Evolutionary conservation across 2,329 filamentous ascomycete genomes (phyloP).

Genomic region (Aspergillus persii): DNA sequence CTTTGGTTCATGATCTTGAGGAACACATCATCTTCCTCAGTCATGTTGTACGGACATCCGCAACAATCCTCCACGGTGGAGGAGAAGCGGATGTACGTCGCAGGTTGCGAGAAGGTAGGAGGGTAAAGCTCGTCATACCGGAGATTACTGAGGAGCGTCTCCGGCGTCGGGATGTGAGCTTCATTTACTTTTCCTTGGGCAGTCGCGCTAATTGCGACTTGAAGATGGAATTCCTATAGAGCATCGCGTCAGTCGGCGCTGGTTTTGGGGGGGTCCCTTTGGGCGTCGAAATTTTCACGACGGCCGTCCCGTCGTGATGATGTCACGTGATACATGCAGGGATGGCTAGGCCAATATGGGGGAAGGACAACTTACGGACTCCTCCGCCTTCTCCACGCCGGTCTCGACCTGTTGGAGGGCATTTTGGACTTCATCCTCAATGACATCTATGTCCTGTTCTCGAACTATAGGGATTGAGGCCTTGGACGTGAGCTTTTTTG

Average conservation of each 20-base stretch:
- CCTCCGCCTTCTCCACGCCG: conserved; percentile 94
- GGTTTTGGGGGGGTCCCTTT: conserved; percentile 12
- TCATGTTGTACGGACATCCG: conserved; percentile 91
- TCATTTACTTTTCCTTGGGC: conserved; percentile 61
- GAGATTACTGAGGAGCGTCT: conserved; percentile 61
- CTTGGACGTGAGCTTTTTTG: conserved; percentile 82
- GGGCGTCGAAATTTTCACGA: conserved; percentile 32
- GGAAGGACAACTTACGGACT: conserved; percentile 73
- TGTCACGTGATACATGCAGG: conserved; percentile 41
- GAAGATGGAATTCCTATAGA: conserved; percentile 86
- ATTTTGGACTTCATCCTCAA: conserved; percentile 81
- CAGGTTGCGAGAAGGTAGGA: conserved; percentile 74
- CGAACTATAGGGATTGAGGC: conserved; percentile 81
- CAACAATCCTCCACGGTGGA: conserved; percentile 96
- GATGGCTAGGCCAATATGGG: conserved; percentile 32
- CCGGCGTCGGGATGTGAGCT: conserved; percentile 66
- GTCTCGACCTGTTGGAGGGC: conserved; percentile 84
- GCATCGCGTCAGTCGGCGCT: conserved; percentile 16
- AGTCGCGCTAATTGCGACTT: conserved; percentile 71
- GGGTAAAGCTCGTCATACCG: conserved; percentile 89
- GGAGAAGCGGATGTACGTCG: conserved; percentile 95
- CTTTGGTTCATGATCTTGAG: conserved; percentile 81
- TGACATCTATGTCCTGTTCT: conserved; percentile 85
- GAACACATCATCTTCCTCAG: conserved; percentile 81
- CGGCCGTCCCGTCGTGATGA: conserved; percentile 25